phyloP scores from a whole-genome alignment of 441 rosid species.

The Mallotus repandus region DNA sequence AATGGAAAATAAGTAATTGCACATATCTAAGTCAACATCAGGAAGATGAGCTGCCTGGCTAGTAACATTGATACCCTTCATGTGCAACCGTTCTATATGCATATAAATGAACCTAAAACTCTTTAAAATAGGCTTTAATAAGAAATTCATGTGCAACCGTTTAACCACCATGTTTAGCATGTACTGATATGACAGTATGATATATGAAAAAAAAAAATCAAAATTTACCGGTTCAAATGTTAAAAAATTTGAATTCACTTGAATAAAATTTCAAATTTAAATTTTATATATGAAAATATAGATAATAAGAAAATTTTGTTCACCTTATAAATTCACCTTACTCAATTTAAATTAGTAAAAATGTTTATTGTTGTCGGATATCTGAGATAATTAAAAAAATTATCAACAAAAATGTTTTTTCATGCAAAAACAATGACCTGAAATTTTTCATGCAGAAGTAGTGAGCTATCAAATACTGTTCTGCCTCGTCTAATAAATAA shows the following conservation, averaged over 20 bases:
- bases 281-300: too few species aligned
- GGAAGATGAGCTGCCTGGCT: not conserved
- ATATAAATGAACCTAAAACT: not conserved
- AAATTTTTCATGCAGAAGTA: slow-evolving; percentile 14
- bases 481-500: slow-evolving; percentile 1
- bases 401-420: not conserved
- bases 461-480: slow-evolving; percentile 17
- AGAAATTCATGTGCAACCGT: not conserved
- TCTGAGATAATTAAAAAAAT: too few species aligned
- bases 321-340: too few species aligned
- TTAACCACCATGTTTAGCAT: too few species aligned
- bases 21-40: slow-evolving; percentile 1
- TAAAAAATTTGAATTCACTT: too few species aligned
- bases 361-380: too few species aligned
- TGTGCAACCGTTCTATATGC: not conserved
- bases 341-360: too few species aligned
- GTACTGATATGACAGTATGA: too few species aligned
- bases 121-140: not conserved
- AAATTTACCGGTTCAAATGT: too few species aligned
- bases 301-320: too few species aligned
- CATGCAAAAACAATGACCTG: slow-evolving; percentile 14
- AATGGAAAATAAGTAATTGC: not conserved
- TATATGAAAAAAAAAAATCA: too few species aligned
- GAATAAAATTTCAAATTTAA: too few species aligned
- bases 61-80: not conserved